phyloP scores from a whole-genome alignment of 495 filamentous ascomycete species.

The Pseudevernia furfuracea region DNA sequence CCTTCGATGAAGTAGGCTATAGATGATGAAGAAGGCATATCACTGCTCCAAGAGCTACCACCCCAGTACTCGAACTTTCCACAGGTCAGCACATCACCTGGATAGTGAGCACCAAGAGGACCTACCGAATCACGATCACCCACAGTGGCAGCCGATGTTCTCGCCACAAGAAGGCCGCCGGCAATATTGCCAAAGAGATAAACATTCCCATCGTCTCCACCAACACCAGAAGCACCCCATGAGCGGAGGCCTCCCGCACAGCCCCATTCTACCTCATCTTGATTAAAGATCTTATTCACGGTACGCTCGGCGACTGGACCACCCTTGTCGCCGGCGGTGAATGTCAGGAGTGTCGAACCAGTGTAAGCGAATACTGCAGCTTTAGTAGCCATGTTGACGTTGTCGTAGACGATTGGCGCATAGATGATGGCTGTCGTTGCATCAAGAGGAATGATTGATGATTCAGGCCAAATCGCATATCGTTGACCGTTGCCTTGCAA shows the following conservation, averaged over 20 bases:
- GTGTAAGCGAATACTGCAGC: constrained; percentile 30
- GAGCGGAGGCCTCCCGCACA: constrained; percentile 30
- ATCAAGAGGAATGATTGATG: constrained; percentile 31
- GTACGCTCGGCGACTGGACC: constrained; percentile 29
- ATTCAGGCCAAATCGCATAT: constrained; percentile 34
- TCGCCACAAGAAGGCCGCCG: constrained; percentile 27
- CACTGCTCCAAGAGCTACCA: constrained; percentile 24
- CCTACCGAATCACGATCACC: constrained; percentile 26
- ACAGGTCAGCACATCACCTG: constrained; percentile 1
- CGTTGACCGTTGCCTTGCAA: constrained; percentile 32
- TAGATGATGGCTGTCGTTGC: constrained; percentile 27
- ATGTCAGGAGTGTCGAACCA: constrained; percentile 27
- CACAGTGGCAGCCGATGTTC: constrained; percentile 21
- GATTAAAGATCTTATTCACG: constrained; percentile 27
- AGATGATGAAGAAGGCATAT: constrained; percentile 20
- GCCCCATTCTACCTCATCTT: constrained; percentile 32
- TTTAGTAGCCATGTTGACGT: constrained; percentile 28
- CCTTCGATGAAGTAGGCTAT: constrained; percentile 27
- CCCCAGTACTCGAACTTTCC: constrained; percentile 30
- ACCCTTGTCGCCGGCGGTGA: constrained; percentile 26
- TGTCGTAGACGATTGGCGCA: constrained; percentile 32
- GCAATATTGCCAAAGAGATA: constrained; percentile 30
- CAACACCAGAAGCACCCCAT: constrained; percentile 31
- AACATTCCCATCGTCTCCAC: constrained; percentile 30
- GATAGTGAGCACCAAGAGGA: neutral